A percentile compares a stretch with the other conserved stretches of the same genome.
These are phyloP conservation scores for Septoria linicola DNA, from an alignment of 2,329 filamentous ascomycete species.

Conservation along the genomic window DNA sequence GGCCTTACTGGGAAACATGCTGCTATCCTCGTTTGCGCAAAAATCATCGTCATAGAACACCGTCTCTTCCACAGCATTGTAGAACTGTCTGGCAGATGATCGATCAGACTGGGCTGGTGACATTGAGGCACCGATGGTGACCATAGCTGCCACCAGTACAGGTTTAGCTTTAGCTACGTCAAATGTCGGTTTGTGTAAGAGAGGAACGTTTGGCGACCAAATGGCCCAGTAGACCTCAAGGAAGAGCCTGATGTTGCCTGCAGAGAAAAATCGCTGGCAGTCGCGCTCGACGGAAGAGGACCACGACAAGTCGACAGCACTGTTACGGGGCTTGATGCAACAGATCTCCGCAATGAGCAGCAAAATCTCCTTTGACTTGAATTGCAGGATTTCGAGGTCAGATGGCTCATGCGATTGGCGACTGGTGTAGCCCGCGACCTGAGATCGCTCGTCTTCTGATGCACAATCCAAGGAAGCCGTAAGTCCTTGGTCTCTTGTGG, in stretches of 20 bases:
- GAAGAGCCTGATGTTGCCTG: not conserved
- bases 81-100: not conserved
- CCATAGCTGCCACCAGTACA: conserved; percentile 12
- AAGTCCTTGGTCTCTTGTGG: conserved; percentile 7
- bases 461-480: conserved; percentile 10
- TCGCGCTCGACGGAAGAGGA: not conserved
- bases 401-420: not conserved
- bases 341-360: conserved; percentile 1
- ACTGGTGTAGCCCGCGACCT: not conserved
- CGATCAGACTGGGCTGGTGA: conserved; percentile 2
- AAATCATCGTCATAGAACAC: conserved; percentile 15
- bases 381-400: not conserved
- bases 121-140: conserved; percentile 7
- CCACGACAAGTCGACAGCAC: conserved; percentile 7
- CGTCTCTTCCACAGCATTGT: conserved; percentile 8
- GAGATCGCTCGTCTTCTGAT: not conserved
- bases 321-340: conserved; percentile 6
- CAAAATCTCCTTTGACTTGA: not conserved
- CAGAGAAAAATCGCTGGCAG: conserved; percentile 7
- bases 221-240: conserved; percentile 13
- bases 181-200: conserved; percentile 11
- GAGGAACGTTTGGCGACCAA: conserved; percentile 13
- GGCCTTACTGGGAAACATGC: not conserved
- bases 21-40: conserved; percentile 1
- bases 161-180: conserved; percentile 1